Evolutionary conservation across 1,284 basidiomycete genomes (phyloP), one percentile per base, ranked within the genome.

Genomic region (Irpex sp.): DNA sequence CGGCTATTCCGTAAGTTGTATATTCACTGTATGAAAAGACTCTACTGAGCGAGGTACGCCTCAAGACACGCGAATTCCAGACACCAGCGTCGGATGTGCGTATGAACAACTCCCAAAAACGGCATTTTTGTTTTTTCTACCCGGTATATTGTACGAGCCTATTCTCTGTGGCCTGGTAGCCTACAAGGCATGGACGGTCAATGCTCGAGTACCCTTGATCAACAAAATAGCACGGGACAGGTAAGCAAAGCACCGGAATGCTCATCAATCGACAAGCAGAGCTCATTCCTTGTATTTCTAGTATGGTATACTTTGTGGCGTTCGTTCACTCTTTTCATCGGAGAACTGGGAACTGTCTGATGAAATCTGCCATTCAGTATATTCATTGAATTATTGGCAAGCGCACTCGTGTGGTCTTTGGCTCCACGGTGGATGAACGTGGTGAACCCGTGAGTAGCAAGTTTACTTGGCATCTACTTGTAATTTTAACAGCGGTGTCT

Each of bases 71-170:
- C 67, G 69, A 2, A 64, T 73, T 21, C 61, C 71, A 13, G 70
- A 73, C 1, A 72, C 73, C 0, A 60, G 68, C 11, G 70, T 66
- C 0, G 72, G 72, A 31, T 74, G 73, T 61, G 66, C 66, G 13
- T 73, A 72, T 59, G 59, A 64, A 7, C 69, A 67, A 8, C 57
- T 73, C 15, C 59, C 68, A 26, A 65, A 63, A 3, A 40, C 68
- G 11, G 70, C 72, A 2, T 68, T 70, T 0, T 57, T 72, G 2
- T 70, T 74, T 58, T 74, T 73, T 69, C 60, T 70, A 1, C 72
- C 73, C 19, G 71, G 69, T 2, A 60, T 74, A 6, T 49, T 73
- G 6, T 68, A 67, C 19, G 73, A 74, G 56, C 72, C 71, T 2
- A 61, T 73, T 17, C 64, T 74, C 21, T 73, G 68, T 37, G 55